Percentiles rank a stretch among this genome's conserved stretches.
phyloP scores from a whole-genome alignment of 1,139 yeast species.

The Geotrichum reessii region DNA sequence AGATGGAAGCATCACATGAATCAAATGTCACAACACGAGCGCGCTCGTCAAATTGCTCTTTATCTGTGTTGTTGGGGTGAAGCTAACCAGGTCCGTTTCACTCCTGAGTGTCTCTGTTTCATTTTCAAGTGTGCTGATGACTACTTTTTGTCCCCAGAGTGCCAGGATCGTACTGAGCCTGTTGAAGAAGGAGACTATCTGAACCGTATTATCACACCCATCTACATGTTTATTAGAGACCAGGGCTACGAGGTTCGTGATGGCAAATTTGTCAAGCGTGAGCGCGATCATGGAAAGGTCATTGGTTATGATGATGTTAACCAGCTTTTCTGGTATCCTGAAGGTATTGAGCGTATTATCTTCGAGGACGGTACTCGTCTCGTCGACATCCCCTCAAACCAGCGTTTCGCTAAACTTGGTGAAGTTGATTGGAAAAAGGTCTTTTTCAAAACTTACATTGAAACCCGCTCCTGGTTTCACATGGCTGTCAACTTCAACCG shows the following conservation, averaged over 20 bases:
- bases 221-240: slow-evolving; percentile 83
- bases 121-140: slow-evolving; percentile 91
- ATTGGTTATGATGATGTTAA: slow-evolving; percentile 98
- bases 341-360: slow-evolving; percentile 89
- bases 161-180: slow-evolving; percentile 73
- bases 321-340: slow-evolving; percentile 98
- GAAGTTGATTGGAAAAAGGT: slow-evolving; percentile 91
- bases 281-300: slow-evolving; percentile 87
- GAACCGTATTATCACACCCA: slow-evolving; percentile 86
- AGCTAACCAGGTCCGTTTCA: slow-evolving; percentile 93
- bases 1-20: slow-evolving; percentile 82
- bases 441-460: slow-evolving; percentile 93
- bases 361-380: slow-evolving; percentile 88
- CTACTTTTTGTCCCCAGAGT: slow-evolving; percentile 78
- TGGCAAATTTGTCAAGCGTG: slow-evolving; percentile 95
- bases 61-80: slow-evolving; percentile 96
- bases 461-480: slow-evolving; percentile 97
- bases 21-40: slow-evolving; percentile 60
- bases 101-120: slow-evolving; percentile 89
- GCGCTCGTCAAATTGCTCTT: slow-evolving; percentile 84
- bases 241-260: slow-evolving; percentile 93
- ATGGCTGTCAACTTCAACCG: slow-evolving; percentile 92
- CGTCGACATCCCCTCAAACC: slow-evolving; percentile 83
- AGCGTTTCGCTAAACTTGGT: slow-evolving; percentile 83
- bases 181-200: slow-evolving; percentile 93